Conservation (phyloP, 805 yeast species). For the Tetrapisispora namnaoensis region DNA sequence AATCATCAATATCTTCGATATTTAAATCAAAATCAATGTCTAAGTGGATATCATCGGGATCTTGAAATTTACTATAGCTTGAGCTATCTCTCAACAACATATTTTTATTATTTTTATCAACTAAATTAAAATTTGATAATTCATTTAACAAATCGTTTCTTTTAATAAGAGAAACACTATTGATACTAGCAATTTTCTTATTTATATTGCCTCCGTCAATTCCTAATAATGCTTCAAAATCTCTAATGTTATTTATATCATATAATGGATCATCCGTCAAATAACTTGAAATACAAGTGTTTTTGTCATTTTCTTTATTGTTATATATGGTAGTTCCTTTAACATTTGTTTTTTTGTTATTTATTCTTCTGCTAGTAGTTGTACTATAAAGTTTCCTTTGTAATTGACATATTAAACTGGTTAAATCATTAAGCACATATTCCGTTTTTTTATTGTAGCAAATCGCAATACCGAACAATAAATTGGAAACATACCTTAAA, state of each 20-base stretch:
- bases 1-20: conserved; percentile 23
- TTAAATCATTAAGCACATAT: conserved; percentile 23
- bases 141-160: conserved; percentile 19
- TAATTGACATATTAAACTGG: conserved; percentile 14
- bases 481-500: conserved; percentile 21
- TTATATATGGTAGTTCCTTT: neutral
- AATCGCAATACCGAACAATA: conserved; percentile 26
- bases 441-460: conserved; percentile 27
- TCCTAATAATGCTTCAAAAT: conserved; percentile 7
- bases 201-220: neutral
- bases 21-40: conserved; percentile 25
- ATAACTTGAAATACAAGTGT: conserved; percentile 1
- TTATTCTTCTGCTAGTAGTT: conserved; percentile 2
- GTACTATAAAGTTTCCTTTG: conserved; percentile 6
- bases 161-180: conserved; percentile 9
- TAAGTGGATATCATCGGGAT: conserved; percentile 14
- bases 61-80: conserved; percentile 2
- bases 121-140: conserved; percentile 14
- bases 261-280: conserved; percentile 22
- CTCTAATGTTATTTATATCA: conserved; percentile 16
- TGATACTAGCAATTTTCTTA: neutral
- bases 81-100: neutral
- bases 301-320: conserved; percentile 1
- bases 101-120: conserved; percentile 8
- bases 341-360: conserved; percentile 2